Evolutionary conservation across 2,329 filamentous ascomycete genomes (phyloP), one percentile per base, ranked within the genome.

Genomic region (Aspergillus nomiae): DNA sequence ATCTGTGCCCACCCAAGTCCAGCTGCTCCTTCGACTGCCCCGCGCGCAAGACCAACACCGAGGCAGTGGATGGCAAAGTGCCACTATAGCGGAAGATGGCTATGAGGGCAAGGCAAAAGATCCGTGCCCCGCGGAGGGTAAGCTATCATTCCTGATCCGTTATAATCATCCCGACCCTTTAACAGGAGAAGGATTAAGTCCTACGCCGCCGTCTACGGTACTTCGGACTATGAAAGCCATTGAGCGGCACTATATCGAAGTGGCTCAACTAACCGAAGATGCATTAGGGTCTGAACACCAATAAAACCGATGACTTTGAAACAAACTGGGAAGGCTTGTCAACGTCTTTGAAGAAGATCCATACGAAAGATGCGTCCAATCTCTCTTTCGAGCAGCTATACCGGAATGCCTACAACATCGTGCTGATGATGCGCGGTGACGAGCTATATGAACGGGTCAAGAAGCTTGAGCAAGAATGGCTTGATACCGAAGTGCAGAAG

Each of bases 361-460:
- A 98, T 80, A 91, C 89, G 62, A 94, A 96, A 76, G 95, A 96
- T 76, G 93, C 93, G 64, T 96, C 93, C 11, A 85, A 86, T 19
- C 86, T 99, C 2, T 97, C 94, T 1, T 99, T 97, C 81, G 95
- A 99, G 77, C 91, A 96, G 73, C 86, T 99, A 0, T 99, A 99
- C 80, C 90, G 95, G 62, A 91, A 91, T 60, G 92, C 92, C 6
- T 99, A 99, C 80, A 94, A 95, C 76, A 92, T 98, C 24, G 94
- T 98, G 1, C 81, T 97, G 41, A 91, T 90, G 78, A 96, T 94
- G 80, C 90, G 93, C 69, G 94, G 94, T 30, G 87, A 91, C 38
- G 83, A 89, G 12, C 84, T 99, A 1, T 98, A 98, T 78, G 86
- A 90, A 6, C 85, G 86, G 11, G 93, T 98, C 56, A 90, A 90